Evolutionary conservation across 163 green algal species (phyloP).

Genomic region (Coccomyxa subellipsoidea): DNA sequence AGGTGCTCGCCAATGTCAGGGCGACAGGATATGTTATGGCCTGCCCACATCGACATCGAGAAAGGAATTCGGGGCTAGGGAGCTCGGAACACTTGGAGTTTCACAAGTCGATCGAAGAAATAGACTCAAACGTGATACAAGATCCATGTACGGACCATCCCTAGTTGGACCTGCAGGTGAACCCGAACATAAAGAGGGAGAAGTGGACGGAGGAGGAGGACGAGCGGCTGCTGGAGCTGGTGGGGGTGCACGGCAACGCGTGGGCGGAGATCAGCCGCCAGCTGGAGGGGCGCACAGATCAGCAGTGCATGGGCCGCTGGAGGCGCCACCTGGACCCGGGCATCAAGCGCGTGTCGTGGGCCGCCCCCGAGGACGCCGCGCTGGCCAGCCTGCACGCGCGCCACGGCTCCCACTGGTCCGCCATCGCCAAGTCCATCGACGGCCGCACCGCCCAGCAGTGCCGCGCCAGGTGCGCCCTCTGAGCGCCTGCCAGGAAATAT

Average conservation of each 20-base stretch:
- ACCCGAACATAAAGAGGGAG: conserved; percentile 77
- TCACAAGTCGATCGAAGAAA: no score
- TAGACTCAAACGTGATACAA: no score
- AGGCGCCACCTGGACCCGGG: conserved; percentile 80
- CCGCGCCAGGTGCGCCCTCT: conserved; percentile 62
- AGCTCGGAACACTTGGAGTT: no score
- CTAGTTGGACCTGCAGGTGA: conserved; percentile 54
- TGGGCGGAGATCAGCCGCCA: conserved; percentile 78
- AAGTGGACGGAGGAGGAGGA: conserved; percentile 84
- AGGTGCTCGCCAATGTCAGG: no score
- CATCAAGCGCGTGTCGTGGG: conserved; percentile 69
- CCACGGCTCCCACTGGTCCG: conserved; percentile 66
- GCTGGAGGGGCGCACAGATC: conserved; percentile 60
- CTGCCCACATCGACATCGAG: no score
- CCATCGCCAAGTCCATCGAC: conserved; percentile 61
- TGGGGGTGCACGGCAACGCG: conserved; percentile 57
- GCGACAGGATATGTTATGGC: no score
- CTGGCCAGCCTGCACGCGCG: conserved; percentile 53
- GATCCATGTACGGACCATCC: no score
- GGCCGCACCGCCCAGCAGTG: conserved; percentile 86
- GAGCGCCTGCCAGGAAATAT: no score
- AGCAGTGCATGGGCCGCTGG: conserved; percentile 88
- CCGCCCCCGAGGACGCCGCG: conserved; percentile 58
- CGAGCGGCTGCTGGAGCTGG: conserved; percentile 51
- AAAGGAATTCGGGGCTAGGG: no score